Conservation (phyloP, 176 grass and related monocot species). For the Ananas comosus region DNA sequence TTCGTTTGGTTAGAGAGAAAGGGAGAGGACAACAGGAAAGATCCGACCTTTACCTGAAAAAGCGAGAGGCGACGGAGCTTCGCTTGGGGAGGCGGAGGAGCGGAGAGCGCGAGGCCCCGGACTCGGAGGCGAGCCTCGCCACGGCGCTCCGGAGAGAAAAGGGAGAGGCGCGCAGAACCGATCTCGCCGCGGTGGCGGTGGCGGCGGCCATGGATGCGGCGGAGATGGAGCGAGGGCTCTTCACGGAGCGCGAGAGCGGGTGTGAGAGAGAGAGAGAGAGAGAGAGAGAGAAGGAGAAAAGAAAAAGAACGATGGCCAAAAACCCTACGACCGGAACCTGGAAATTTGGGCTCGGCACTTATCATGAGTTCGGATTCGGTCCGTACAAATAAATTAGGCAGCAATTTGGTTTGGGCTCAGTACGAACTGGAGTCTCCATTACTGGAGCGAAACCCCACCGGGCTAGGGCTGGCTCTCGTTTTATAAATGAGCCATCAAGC, state of each 20-base stretch:
- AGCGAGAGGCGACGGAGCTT: constrained; percentile 14
- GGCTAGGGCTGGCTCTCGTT: no score
- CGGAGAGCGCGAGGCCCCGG: constrained; percentile 24
- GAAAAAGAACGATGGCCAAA: not conserved
- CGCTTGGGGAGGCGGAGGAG: constrained; percentile 10
- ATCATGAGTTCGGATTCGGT: no score
- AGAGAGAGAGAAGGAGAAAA: not conserved
- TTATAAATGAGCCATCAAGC: no score
- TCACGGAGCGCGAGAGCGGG: no score
- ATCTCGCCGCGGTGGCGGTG: constrained; percentile 61
- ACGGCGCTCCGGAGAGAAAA: constrained; percentile 35
- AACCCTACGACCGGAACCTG: not conserved
- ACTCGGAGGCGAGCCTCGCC: constrained; percentile 24
- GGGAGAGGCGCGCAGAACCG: constrained; percentile 45
- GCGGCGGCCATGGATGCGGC: constrained; percentile 44
- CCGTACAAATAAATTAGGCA: no score
- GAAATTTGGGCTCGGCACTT: no score
- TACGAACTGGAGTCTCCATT: no score
- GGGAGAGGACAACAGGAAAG: not conserved
- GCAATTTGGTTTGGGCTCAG: no score
- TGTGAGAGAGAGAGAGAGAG: not conserved
- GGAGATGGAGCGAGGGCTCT: not conserved
- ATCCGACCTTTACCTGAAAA: constrained; percentile 35
- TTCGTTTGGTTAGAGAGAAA: not conserved
- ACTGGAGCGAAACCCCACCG: no score